Conservation (phyloP, 2,329 filamentous ascomycete species). For the Cercospora berteroae region DNA sequence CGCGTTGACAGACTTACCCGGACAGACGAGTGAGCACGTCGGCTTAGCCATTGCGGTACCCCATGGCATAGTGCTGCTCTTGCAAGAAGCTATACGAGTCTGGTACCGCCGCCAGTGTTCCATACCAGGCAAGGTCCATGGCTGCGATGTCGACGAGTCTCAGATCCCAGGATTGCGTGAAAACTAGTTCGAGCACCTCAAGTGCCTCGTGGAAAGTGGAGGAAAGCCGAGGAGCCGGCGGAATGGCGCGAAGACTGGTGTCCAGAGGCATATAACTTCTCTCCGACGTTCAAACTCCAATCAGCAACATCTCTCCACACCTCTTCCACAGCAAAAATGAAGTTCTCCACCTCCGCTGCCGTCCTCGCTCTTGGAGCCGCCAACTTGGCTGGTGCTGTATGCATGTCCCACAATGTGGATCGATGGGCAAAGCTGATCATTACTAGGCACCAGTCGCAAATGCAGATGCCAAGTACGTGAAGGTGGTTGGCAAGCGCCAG, state of each 20-base stretch:
- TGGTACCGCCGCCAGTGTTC: background rate
- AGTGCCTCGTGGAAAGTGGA: background rate
- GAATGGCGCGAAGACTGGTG: background rate
- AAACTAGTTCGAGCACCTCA: background rate
- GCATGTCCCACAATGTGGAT: background rate
- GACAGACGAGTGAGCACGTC: background rate
- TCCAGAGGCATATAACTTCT: background rate
- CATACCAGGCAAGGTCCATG: background rate
- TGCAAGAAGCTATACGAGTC: background rate
- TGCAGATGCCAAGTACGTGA: conserved; percentile 5
- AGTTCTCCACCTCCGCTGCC: conserved; percentile 1
- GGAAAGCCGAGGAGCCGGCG: background rate
- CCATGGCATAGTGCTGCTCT: background rate
- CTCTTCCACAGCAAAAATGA: conserved; percentile 1
- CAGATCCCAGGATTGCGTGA: background rate
- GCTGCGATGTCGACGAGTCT: background rate
- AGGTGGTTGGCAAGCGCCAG: conserved; percentile 11
- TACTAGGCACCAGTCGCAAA: conserved; percentile 6
- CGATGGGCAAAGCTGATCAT: background rate
- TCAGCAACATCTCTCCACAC: background rate
- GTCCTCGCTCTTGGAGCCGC: background rate
- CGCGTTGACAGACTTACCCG: background rate
- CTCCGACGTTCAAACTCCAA: background rate
- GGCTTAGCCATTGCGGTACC: background rate
- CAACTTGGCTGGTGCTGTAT: conserved; percentile 1